Conservation (phyloP, 495 filamentous ascomycete species). For the Filosporella fistucella region DNA sequence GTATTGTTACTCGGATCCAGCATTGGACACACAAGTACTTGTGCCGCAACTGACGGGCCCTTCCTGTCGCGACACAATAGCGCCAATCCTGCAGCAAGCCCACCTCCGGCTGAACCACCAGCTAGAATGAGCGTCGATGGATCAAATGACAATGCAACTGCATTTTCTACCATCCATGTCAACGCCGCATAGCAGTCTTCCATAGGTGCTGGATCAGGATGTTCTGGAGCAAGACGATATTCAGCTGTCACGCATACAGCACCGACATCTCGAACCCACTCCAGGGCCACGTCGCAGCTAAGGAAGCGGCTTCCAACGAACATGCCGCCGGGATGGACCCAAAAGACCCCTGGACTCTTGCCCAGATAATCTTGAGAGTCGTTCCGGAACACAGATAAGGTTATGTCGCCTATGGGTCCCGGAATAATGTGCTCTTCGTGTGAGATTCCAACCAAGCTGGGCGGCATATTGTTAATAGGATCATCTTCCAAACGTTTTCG, state of each 20-base stretch:
- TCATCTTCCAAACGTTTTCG: no score
- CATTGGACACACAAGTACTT: constrained; percentile 31
- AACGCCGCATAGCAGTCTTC: constrained; percentile 37
- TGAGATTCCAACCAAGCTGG: no score
- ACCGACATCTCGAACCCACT: no score
- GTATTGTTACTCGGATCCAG: constrained; percentile 31
- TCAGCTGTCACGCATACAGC: constrained; percentile 44
- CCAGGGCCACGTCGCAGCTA: no score
- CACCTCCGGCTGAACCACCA: constrained; percentile 33
- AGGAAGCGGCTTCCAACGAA: no score
- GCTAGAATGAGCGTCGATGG: constrained; percentile 28
- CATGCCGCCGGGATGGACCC: no score
- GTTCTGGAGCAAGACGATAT: constrained; percentile 52
- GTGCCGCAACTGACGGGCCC: constrained; percentile 23
- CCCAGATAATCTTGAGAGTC: no score
- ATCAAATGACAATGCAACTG: constrained; percentile 27
- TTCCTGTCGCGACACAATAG: constrained; percentile 28
- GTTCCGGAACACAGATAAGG: no score
- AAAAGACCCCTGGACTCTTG: no score
- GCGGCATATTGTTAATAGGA: no score
- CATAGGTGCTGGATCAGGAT: constrained; percentile 42
- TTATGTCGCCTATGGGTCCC: no score
- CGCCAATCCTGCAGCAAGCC: constrained; percentile 29
- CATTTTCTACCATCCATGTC: constrained; percentile 20
- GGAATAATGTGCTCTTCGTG: no score